Evolutionary conservation across 805 yeast genomes (phyloP).

Genomic region (Ascoidea asiatica): DNA sequence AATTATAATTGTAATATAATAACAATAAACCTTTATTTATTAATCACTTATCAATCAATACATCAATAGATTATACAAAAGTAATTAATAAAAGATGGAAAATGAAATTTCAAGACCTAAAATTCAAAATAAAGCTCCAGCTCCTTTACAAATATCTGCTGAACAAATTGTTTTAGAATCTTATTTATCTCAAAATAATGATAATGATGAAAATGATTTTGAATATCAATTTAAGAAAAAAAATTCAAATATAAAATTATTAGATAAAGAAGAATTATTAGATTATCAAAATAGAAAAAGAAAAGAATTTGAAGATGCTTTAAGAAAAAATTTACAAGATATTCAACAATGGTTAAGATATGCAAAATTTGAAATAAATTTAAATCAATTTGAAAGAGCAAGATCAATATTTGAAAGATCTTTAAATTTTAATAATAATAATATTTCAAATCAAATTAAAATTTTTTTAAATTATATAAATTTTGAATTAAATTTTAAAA

Average conservation of each 20-base stretch:
- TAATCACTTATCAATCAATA: no score
- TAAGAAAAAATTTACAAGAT: slow-evolving; percentile 72
- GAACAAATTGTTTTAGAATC: slow-evolving; percentile 54
- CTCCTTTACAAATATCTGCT: slow-evolving; percentile 46
- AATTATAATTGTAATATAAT: no score
- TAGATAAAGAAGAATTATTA: slow-evolving; percentile 69
- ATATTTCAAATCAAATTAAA: slow-evolving; percentile 54
- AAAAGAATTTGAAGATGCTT: slow-evolving; percentile 73
- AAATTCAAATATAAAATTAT: slow-evolving; percentile 34
- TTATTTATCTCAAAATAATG: slow-evolving; percentile 30
- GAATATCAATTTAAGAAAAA: slow-evolving; percentile 7
- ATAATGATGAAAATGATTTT: slow-evolving; percentile 12
- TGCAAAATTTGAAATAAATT: slow-evolving; percentile 77
- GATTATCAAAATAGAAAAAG: slow-evolving; percentile 69
- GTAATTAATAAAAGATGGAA: slow-evolving; percentile 31
- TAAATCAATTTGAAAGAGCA: slow-evolving; percentile 66
- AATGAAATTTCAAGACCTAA: slow-evolving; percentile 5
- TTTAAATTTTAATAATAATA: slow-evolving; percentile 56
- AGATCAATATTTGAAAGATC: slow-evolving; percentile 85
- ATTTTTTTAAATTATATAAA: slow-evolving; percentile 80
- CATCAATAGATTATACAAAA: slow-evolving; percentile 44
- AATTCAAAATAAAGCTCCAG: slow-evolving; percentile 24
- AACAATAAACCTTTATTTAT: no score
- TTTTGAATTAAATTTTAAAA: slow-evolving; percentile 55
- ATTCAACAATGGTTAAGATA: slow-evolving; percentile 85